Evolutionary conservation across 2,329 filamentous ascomycete genomes (phyloP), one percentile per base, ranked within the genome.

Genomic region (Cercospora berteroae): DNA sequence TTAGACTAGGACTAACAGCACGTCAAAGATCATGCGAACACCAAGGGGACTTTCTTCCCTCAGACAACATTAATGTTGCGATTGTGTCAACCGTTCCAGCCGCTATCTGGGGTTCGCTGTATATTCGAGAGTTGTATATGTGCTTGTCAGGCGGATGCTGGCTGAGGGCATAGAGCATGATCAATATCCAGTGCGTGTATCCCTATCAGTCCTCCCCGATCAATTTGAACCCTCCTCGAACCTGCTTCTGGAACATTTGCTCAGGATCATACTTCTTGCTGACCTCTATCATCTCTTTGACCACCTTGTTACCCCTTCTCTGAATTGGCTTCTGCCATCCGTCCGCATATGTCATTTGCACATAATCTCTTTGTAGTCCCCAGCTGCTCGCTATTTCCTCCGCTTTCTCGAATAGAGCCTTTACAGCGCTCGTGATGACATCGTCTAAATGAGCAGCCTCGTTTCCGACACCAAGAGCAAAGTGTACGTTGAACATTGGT

Each of bases 271-370:
- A 80, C 68, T 74, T 73, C 69, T 68, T 70, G 60, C 75, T 77
- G 8, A 77, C 74, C 9, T 55, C 64, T 69, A 70, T 69, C 72
- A 80, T 63, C n/a, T 71, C 73, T 44, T 56, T 65, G 60, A 74
- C 71, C 63, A 71, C 77, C 10, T 63, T 70, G 4, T 63, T 63
- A 5, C 79, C 77, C 69, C 79, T 78, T 10, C 73, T 71, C 4
- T 61, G 58, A 33, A 80, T 74, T 9, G 78, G 77, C 58, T 80
- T 71, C 66, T 80, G 77, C 72, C 75, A 79, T 44, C 68, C 62
- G 4, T 72, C 75, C 6, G 78, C 78, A 68, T 80, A 80, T 60
- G 78, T 80, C 64, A 77, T 61, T 64, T 79, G 77, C 8, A 79
- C 20, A 57, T 68, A 76, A 13, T 68, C 48, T 48, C 44, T 48